Conservation (phyloP, 371 early-diverging fungal genomes). For the Mortierella sp. region DNA sequence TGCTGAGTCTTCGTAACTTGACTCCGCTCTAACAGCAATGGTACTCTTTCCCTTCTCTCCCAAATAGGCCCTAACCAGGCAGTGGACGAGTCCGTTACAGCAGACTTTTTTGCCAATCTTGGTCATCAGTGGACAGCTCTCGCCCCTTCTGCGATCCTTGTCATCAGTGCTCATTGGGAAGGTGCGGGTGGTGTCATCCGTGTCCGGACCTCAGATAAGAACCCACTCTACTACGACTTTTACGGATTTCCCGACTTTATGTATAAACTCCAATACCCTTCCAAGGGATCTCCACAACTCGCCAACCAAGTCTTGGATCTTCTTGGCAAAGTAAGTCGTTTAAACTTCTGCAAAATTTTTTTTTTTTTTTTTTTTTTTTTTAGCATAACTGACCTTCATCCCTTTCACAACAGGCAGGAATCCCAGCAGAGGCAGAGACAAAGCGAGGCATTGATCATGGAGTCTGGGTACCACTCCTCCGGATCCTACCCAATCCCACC, state of each 20-base stretch:
- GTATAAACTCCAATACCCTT: conserved; percentile 67
- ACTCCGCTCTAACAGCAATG: neutral
- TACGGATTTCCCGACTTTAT: conserved; percentile 66
- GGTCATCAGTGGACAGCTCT: conserved; percentile 44
- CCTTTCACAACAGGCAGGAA: conserved; percentile 39
- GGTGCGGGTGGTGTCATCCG: conserved; percentile 38
- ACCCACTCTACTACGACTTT: conserved; percentile 66
- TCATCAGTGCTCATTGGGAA: conserved; percentile 51
- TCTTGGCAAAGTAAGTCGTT: conserved; percentile 48
- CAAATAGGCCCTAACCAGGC: conserved; percentile 47
- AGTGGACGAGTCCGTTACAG: conserved; percentile 32
- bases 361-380: neutral
- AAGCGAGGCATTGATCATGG: conserved; percentile 72
- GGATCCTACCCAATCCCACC: conserved; percentile 63
- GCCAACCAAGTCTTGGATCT: conserved; percentile 63
- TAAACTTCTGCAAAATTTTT: neutral
- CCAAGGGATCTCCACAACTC: conserved; percentile 61
- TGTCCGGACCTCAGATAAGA: conserved; percentile 41
- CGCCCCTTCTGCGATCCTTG: conserved; percentile 34
- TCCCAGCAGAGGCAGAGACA: conserved; percentile 54
- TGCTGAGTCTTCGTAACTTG: neutral
- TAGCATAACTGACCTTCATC: neutral
- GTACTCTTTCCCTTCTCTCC: neutral
- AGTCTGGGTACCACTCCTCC: conserved; percentile 69
- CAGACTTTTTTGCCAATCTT: conserved; percentile 38